Conservation (phyloP, 805 yeast genomes). For the Brettanomyces sp. region DNA sequence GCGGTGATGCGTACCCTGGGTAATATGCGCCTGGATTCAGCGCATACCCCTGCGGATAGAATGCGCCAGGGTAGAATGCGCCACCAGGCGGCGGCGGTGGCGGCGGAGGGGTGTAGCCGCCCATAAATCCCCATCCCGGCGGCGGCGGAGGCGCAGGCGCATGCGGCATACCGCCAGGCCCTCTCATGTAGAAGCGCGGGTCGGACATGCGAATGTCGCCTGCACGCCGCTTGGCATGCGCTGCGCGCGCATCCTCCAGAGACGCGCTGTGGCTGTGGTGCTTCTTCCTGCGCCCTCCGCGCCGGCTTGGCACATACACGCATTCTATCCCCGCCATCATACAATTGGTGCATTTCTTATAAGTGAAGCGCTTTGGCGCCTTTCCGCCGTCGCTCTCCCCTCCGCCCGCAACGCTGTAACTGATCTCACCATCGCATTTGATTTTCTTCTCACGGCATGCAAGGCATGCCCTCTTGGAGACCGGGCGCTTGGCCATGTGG, state of each 20-base stretch:
- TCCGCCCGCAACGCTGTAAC: background rate
- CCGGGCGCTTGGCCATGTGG: constrained; percentile 26
- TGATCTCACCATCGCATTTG: constrained; percentile 56
- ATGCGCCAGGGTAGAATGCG: too few species aligned
- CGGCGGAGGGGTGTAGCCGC: background rate
- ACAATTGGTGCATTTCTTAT: constrained; percentile 41
- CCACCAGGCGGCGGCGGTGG: background rate
- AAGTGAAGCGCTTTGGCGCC: constrained; percentile 6
- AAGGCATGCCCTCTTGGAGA: constrained; percentile 53
- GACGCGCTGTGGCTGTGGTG: background rate
- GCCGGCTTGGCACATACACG: constrained; percentile 44
- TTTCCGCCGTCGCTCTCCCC: constrained; percentile 5
- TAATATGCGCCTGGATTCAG: too few species aligned
- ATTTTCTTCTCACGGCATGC: constrained; percentile 57
- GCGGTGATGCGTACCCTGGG: too few species aligned
- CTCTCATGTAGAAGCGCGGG: too few species aligned
- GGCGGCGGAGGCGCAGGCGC: background rate
- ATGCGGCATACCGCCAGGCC: background rate
- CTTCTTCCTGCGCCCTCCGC: constrained; percentile 47
- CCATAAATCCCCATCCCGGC: background rate
- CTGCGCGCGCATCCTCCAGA: background rate
- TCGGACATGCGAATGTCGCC: too few species aligned
- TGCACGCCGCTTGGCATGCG: background rate
- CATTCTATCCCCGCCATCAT: constrained; percentile 35
- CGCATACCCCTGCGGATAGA: background rate